Evolutionary conservation across 768 basidiomycete species (phyloP).

Genomic region (Russula sp.): DNA sequence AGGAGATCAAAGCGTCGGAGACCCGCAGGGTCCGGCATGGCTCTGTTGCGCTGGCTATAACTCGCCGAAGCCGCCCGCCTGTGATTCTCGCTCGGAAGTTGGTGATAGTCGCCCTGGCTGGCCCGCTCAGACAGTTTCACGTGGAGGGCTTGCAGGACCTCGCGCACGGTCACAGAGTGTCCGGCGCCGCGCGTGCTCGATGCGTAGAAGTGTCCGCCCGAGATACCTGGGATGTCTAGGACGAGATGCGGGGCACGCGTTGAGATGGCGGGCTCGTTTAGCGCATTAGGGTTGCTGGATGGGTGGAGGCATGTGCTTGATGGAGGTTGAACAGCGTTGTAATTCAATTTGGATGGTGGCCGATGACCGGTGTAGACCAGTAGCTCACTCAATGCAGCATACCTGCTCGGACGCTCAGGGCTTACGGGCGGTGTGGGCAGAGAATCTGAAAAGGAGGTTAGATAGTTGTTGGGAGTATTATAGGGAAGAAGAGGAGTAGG

Average conservation of each 20-base stretch:
- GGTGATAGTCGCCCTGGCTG: conserved; percentile 19
- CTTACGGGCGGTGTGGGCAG: conserved; percentile 25
- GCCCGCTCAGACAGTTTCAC: conserved; percentile 22
- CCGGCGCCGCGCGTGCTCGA: conserved; percentile 1
- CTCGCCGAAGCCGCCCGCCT: conserved; percentile 22
- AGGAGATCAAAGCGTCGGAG: conserved; percentile 27
- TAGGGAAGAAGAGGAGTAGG: not conserved
- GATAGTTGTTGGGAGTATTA: not conserved
- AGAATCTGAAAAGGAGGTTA: conserved; percentile 4
- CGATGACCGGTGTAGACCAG: conserved; percentile 24
- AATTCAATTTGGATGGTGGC: conserved; percentile 21
- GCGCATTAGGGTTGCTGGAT: conserved; percentile 16
- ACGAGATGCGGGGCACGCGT: conserved; percentile 19
- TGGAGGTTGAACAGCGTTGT: conserved; percentile 11
- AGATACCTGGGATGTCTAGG: conserved; percentile 25
- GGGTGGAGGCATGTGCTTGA: conserved; percentile 24
- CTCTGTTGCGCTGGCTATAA: conserved; percentile 20
- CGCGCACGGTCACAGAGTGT: conserved; percentile 25
- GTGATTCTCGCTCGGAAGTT: conserved; percentile 19
- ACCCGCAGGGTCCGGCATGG: conserved; percentile 21
- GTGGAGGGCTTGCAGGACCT: conserved; percentile 23
- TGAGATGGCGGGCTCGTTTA: conserved; percentile 26
- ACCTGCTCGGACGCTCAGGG: conserved; percentile 23
- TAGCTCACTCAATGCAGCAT: conserved; percentile 22
- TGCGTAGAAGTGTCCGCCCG: conserved; percentile 22